A percentile compares a stretch with the other conserved stretches of the same genome.
These are phyloP conservation scores for Boletus semigastroideus DNA, from an alignment of 1,284 basidiomycete species.

Conservation along the genomic window DNA sequence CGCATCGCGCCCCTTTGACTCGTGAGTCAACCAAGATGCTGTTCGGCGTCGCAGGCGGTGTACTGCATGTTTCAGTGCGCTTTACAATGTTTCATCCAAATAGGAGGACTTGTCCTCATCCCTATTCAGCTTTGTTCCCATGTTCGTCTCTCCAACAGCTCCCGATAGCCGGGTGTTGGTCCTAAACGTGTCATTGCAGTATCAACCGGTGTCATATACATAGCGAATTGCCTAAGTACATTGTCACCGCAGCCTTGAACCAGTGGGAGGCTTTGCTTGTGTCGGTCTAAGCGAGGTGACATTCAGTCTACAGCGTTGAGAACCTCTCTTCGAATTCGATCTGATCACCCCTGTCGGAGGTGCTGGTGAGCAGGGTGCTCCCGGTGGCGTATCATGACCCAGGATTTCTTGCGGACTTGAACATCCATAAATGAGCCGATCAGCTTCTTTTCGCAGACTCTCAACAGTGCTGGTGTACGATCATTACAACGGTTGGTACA, in stretches of 20 bases:
- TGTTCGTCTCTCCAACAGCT: neutral
- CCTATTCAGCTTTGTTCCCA: neutral
- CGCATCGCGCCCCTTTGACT: neutral
- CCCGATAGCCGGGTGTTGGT: too few species aligned
- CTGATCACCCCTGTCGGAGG: slow-evolving; percentile 52
- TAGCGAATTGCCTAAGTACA: too few species aligned
- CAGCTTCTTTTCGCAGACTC: slow-evolving; percentile 57
- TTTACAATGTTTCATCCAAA: neutral
- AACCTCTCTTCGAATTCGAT: neutral
- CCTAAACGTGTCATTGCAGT: too few species aligned
- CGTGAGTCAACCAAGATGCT: neutral
- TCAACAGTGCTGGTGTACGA: slow-evolving; percentile 57
- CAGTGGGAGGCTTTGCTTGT: too few species aligned
- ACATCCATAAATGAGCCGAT: slow-evolving; percentile 61
- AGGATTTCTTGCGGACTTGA: slow-evolving; percentile 54
- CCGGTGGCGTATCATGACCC: slow-evolving; percentile 37
- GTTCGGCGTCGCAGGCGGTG: neutral
- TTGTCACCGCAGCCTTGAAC: too few species aligned
- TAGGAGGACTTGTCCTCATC: neutral
- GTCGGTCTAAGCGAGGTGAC: too few species aligned
- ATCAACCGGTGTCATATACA: too few species aligned
- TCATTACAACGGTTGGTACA: slow-evolving; percentile 77
- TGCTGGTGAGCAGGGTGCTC: slow-evolving; percentile 78
- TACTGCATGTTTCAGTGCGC: too few species aligned
- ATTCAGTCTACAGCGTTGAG: slow-evolving; percentile 44